These are phyloP conservation scores for Excoecaria agallocha DNA, from an alignment of 345 rosid genomes.

Conservation along the genomic window DNA sequence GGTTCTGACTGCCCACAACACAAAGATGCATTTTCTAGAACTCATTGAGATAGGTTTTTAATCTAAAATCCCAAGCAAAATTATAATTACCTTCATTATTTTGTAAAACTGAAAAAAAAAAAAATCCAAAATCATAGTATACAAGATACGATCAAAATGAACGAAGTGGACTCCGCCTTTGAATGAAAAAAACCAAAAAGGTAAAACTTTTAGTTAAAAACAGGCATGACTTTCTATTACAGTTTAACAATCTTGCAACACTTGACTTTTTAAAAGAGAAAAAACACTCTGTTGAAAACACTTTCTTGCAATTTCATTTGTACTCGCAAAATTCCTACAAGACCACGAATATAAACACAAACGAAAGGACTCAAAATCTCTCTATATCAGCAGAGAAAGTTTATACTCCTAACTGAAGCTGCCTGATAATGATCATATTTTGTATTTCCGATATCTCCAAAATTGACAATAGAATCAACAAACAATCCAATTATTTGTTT, in stretches of 20 bases:
- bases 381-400: too few species aligned
- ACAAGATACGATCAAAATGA: neutral
- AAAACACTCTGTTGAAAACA: neutral
- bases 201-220: neutral
- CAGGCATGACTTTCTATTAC: neutral
- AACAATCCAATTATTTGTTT: too few species aligned
- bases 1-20: slow-evolving; percentile 69
- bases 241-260: neutral
- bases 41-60: neutral
- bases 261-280: neutral
- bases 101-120: neutral
- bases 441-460: neutral
- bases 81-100: neutral
- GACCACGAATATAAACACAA: neutral
- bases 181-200: too few species aligned
- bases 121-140: neutral
- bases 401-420: neutral
- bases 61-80: slow-evolving; percentile 3
- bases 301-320: neutral
- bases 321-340: neutral
- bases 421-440: neutral
- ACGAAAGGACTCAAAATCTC: neutral
- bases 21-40: neutral
- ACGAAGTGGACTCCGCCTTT: too few species aligned
- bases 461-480: neutral